Base-by-base conservation (phyloP, 768 basidiomycete species). In the Phlebiopsis gigantea region DNA sequence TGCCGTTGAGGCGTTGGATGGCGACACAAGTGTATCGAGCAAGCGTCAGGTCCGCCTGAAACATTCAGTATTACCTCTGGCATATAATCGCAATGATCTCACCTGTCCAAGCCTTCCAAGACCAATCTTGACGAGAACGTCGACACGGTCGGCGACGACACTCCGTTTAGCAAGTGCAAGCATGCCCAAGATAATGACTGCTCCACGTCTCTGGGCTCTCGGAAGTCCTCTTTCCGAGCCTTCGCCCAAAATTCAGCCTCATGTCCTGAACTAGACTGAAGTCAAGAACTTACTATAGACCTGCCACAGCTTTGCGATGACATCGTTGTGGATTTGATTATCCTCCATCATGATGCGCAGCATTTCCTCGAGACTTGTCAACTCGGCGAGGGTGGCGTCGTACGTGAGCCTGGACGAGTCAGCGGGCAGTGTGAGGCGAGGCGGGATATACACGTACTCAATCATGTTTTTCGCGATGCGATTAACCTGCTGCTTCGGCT, bases 161-260 rank as follows among this genome's bases (percentile, higher is more conserved):
- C 83, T 83, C 15, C 81, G 74, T 65, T 82, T 88, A 0, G 96
- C 92, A 5, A 95, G 71, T 2, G 94, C 96, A 24, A 98, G 75
- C 96, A 99, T 98, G 41, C 96, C 92, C n/a, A 99, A 78, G 51
- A 98, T 87, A 65, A 95, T 93, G 63, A 98, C 93, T 0, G 96
- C 91, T 0, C 95, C 97, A 43, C 93, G 82, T n/a, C 96, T 80
- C 68, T 98, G 97, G 34, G 79, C 78, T 59, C 83, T 83, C 0
- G 93, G 93, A 30, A 99, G 77, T 9, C 80, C 77, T 62, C 81
- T 81, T 7, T 84, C 79, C 9, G 86, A 85, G 64, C 89, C 95
- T 97, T 21, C 5, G 49, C n/a, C n/a, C n/a, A n/a, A n/a, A n/a
- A n/a, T n/a, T n/a, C n/a, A n/a, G n/a, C n/a, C n/a, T n/a, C n/a